A percentile compares a stretch with the other conserved stretches of the same genome.
Evolutionary conservation across 148 eudicot genomes (phyloP).

Genomic region (Talinum fruticosum): DNA sequence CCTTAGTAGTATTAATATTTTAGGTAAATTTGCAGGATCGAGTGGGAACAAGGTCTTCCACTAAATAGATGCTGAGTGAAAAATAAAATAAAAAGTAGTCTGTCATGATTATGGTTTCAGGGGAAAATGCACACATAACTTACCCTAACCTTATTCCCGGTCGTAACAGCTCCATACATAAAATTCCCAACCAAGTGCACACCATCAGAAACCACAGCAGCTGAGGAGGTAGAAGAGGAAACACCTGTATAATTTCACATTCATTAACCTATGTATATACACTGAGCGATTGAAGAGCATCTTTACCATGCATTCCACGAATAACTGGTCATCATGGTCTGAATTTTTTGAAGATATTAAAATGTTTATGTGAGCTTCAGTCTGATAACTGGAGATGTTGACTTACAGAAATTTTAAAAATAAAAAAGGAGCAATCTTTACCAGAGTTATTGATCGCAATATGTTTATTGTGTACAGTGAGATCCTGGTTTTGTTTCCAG

Average conservation of each 20-base stretch:
- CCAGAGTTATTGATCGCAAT: constrained; percentile 31
- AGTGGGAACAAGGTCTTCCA: neutral
- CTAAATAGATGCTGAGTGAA: too few relatives aligned
- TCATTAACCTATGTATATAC: too few relatives aligned
- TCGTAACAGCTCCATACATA: constrained; percentile 72
- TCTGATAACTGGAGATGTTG: neutral
- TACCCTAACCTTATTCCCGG: constrained; percentile 83
- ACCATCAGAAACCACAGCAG: constrained; percentile 44
- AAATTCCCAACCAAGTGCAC: constrained; percentile 59
- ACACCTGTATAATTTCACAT: constrained; percentile 31
- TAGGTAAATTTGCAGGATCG: neutral
- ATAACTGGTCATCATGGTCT: too few relatives aligned
- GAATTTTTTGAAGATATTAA: too few relatives aligned
- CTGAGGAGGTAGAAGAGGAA: constrained; percentile 41
- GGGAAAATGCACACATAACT: too few relatives aligned
- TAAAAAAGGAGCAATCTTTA: neutral
- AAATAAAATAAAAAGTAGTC: neutral
- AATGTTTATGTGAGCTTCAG: too few relatives aligned
- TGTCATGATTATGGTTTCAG: neutral
- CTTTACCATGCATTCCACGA: too few relatives aligned
- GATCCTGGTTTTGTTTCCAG: constrained; percentile 32
- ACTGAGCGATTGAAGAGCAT: neutral
- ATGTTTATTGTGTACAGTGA: constrained; percentile 31
- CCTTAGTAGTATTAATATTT: constrained; percentile 1
- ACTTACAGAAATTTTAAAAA: neutral